These are phyloP conservation scores for Blastocrithidia nonstop DNA, from an alignment of 208 protist genomes.

Conservation along the genomic window DNA sequence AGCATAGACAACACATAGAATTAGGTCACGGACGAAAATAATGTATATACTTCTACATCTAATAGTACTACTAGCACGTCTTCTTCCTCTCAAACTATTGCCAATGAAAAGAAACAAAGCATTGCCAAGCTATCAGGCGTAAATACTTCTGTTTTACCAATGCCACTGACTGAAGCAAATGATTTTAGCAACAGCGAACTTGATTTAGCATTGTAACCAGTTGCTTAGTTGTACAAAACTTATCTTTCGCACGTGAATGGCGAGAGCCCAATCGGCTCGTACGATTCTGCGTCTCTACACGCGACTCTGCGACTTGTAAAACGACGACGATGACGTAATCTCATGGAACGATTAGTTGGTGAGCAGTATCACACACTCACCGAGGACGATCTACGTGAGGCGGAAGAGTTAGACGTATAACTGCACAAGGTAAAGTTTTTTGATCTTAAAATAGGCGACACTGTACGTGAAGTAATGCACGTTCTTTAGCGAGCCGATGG, in stretches of 20 bases:
- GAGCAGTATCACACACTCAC: conserved; percentile 67
- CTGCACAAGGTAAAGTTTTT: conserved; percentile 80
- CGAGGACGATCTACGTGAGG: conserved; percentile 29
- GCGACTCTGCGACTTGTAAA: conserved; percentile 19
- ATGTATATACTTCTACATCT: too few relatives aligned
- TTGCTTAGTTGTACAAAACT: conserved; percentile 40
- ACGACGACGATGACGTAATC: conserved; percentile 47
- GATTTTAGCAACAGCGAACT: background rate
- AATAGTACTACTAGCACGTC: too few relatives aligned
- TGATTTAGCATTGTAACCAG: conserved; percentile 6
- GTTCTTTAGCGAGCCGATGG: conserved; percentile 35
- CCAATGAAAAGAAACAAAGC: too few relatives aligned
- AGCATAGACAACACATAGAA: too few relatives aligned
- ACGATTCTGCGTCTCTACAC: conserved; percentile 34
- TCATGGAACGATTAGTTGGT: conserved; percentile 59
- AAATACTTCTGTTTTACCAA: too few relatives aligned
- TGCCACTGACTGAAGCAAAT: too few relatives aligned
- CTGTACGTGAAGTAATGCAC: conserved; percentile 58
- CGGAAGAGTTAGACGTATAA: conserved; percentile 47
- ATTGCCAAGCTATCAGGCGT: too few relatives aligned
- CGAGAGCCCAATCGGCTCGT: conserved; percentile 30
- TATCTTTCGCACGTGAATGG: conserved; percentile 47
- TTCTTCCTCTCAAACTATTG: too few relatives aligned
- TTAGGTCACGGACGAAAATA: too few relatives aligned
- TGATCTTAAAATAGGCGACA: conserved; percentile 75